Base-by-base conservation (phyloP, 768 basidiomycete genomes). In the Obba rivulosa region DNA sequence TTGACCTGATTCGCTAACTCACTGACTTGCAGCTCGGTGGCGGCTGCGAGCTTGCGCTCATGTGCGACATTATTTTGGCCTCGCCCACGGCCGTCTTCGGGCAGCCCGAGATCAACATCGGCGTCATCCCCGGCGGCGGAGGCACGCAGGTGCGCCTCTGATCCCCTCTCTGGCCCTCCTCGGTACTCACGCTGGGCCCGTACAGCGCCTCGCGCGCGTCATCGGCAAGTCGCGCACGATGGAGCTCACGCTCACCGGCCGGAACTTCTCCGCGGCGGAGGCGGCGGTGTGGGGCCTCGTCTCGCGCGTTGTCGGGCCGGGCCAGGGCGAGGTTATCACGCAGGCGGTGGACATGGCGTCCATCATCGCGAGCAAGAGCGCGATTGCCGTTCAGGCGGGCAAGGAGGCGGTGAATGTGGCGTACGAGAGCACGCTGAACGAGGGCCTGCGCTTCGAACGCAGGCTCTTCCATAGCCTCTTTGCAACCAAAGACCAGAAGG, bases 371-470 rank as follows among this genome's bases (percentile, higher is more conserved):
- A 76, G 77, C 64, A 94, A 92, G 70, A 83, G 92, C 22, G 79
- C 77, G 51, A 68, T 98, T 45, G 85, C 90, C 20, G 85, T 90
- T 14, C 81, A 87, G 64, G 92, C 92, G 24, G 83, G 74, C 28
- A 98, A 99, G 70, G 95, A 98, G 67, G 90, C 87, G 3, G 90
- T 98, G 56, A 95, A 96, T 65, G 87, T 83, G 39, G 94, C 92
- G 18, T 87, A 83, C 56, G 92, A 99, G 58, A 65, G 91, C 55
- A 75, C 79, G 5, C 75, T 99, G 39, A 68, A 77, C 4, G 88
- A 96, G 60, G 96, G 95, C 0, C 64, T 98, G 56, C 76, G 81
- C 50, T 85, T 92, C 55, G 96, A 98, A 68, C 76, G 92, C 52
- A 75, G 92, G 53, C 69, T 93, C 37, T 98, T 98, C 84, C 88